Percentiles rank a stretch among this genome's conserved stretches.
Evolutionary conservation across 306 rosid genomes (phyloP).

Genomic region (Quercus rubra): DNA sequence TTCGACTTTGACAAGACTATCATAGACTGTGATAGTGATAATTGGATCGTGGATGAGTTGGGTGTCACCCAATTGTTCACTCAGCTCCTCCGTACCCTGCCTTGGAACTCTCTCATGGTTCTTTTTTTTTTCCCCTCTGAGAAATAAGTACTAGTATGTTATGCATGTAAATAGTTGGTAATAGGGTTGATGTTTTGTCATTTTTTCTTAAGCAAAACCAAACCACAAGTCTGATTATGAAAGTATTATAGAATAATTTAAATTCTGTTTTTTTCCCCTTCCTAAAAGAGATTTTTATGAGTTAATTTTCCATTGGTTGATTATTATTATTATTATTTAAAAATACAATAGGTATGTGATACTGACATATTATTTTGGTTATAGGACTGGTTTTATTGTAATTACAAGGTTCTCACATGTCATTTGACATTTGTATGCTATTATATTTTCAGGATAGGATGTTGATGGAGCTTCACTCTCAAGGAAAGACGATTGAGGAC

Average conservation of each 20-base stretch:
- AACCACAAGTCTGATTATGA: background rate
- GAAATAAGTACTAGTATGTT: too few species aligned
- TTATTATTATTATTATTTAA: background rate
- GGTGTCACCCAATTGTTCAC: slow-evolving; percentile 45
- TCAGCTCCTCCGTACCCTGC: slow-evolving; percentile 48
- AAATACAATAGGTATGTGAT: too few species aligned
- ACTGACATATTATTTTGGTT: too few species aligned
- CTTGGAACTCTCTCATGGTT: slow-evolving; percentile 70
- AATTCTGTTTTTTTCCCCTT: background rate
- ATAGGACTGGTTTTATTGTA: too few species aligned
- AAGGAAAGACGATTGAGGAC: slow-evolving; percentile 48
- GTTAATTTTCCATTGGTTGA: too few species aligned
- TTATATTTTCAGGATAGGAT: slow-evolving; percentile 41
- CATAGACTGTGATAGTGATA: slow-evolving; percentile 63
- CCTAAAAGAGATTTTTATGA: background rate
- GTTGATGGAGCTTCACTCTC: slow-evolving; percentile 53
- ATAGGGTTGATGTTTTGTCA: background rate
- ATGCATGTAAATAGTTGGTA: too few species aligned
- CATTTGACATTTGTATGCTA: too few species aligned
- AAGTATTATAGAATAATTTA: background rate
- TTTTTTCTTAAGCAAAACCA: background rate
- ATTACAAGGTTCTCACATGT: too few species aligned
- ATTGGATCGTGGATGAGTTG: slow-evolving; percentile 59
- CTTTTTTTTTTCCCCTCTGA: background rate
- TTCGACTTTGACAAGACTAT: slow-evolving; percentile 69